Conservation (phyloP, 148 eudicot species). For the Heliosperma pusillum region DNA sequence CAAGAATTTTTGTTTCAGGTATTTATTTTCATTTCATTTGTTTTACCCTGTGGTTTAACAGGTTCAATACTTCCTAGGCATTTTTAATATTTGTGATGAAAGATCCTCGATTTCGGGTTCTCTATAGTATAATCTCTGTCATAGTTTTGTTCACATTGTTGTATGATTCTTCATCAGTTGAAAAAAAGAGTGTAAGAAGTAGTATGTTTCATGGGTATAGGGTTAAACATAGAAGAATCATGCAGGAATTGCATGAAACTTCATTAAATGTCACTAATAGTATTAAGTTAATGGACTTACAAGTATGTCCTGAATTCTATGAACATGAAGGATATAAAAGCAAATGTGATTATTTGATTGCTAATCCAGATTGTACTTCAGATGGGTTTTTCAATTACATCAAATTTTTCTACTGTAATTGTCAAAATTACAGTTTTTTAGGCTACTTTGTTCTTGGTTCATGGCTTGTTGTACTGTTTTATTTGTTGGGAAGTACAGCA, state of each 20-base stretch:
- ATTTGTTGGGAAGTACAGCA: slow-evolving; percentile 62
- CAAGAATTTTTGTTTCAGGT: neutral
- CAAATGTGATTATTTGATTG: slow-evolving; percentile 52
- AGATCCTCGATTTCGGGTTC: slow-evolving; percentile 32
- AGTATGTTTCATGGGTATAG: slow-evolving; percentile 26
- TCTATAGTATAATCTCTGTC: slow-evolving; percentile 41
- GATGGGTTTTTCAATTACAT: slow-evolving; percentile 66
- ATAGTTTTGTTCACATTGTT: slow-evolving; percentile 37
- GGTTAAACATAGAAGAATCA: slow-evolving; percentile 26
- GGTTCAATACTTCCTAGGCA: neutral
- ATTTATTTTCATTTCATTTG: no score
- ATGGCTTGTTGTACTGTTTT: slow-evolving; percentile 49
- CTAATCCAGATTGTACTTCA: slow-evolving; percentile 57
- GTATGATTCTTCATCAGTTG: slow-evolving; percentile 18
- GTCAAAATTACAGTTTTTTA: slow-evolving; percentile 26
- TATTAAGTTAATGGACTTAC: slow-evolving; percentile 1
- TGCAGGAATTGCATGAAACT: slow-evolving; percentile 20
- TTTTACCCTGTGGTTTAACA: neutral
- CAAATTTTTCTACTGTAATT: slow-evolving; percentile 58
- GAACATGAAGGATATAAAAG: slow-evolving; percentile 43
- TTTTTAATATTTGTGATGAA: slow-evolving; percentile 5
- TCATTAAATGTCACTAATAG: slow-evolving; percentile 9
- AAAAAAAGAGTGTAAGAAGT: slow-evolving; percentile 14
- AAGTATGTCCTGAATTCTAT: slow-evolving; percentile 44
- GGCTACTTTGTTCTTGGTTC: slow-evolving; percentile 40